Base-by-base conservation (phyloP, 495 filamentous ascomycete species). In the Penicillium paradoxum region DNA sequence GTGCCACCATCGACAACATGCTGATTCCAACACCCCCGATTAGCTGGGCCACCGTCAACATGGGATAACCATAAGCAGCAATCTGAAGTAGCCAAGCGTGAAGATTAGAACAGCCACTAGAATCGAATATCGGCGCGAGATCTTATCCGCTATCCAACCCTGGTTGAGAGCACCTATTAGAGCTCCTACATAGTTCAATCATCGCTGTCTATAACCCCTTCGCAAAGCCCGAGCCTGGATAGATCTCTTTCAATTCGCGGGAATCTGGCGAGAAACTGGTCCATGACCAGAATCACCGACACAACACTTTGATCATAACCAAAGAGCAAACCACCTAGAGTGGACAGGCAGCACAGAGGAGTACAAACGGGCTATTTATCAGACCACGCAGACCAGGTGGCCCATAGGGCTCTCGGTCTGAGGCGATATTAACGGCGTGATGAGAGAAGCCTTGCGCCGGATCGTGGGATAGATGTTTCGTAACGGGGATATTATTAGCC, bases 21-120 rank as follows among this genome's bases (percentile, higher is more conserved):
- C 81, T 81, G 53, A 85, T 81, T 0, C 79, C 82, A 9, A 82
- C 42, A 42, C 82, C 82, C n/a, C 80, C 82, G 55, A 85, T 78
- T 24, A 82, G 65, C n/a, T 82, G 71, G 5, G 76, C 82, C n/a
- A 78, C 71, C 1, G 72, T 73, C 49, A 85, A 63, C 80, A 84
- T 83, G 3, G 74, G 69, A 56, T 80, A 83, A 24, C 79, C 67
- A 5, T 75, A 58, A 0, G 82, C 69, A 29, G 72, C 78, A 24
- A 80, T 81, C 56, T 85, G 82, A 29, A 85, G 58, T 3, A 76
- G 0, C 82, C 82, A 41, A 84, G 22, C 0, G 69, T 73, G 57
- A 84, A 85, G 49, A 84, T 75, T 5, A 62, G 50, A 7, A 81
- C 79, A 7, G 79, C 80, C 5, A 83, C 70, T 6, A 83, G 48